phyloP scores from a whole-genome alignment of 208 protist genomes.

The Jaenimonas drosophilae region DNA sequence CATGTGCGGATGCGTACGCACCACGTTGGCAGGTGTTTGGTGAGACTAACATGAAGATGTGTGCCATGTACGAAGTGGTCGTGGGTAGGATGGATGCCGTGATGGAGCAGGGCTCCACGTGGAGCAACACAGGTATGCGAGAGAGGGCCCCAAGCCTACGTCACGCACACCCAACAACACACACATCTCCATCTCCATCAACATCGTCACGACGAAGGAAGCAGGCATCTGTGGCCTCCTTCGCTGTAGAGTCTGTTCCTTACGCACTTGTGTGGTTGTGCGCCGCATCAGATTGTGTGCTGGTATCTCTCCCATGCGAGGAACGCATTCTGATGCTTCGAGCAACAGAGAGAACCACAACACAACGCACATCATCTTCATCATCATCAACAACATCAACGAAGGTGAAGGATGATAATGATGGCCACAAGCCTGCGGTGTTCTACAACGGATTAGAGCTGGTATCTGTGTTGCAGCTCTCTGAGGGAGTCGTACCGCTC shows the following conservation, averaged over 20 bases:
- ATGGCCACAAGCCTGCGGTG: neutral
- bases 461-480: slow-evolving; percentile 21
- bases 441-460: neutral
- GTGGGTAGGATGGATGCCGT: too few relatives aligned
- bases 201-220: neutral
- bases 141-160: too few relatives aligned
- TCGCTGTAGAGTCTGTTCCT: slow-evolving; percentile 42
- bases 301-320: slow-evolving; percentile 66
- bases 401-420: neutral
- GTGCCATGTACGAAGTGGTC: too few relatives aligned
- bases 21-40: too few relatives aligned
- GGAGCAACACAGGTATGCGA: too few relatives aligned
- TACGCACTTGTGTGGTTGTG: slow-evolving; percentile 50
- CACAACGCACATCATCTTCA: too few relatives aligned
- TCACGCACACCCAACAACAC: too few relatives aligned
- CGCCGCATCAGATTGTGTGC: slow-evolving; percentile 13
- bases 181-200: too few relatives aligned
- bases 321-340: slow-evolving; percentile 54
- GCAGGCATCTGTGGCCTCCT: slow-evolving; percentile 6
- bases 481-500: slow-evolving; percentile 52
- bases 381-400: too few relatives aligned
- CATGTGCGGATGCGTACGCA: too few relatives aligned
- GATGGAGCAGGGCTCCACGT: too few relatives aligned
- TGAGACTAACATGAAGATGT: too few relatives aligned
- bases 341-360: slow-evolving; percentile 6